Base-by-base conservation (phyloP, 306 rosid genomes). In the Cyamopsis tetragonoloba region DNA sequence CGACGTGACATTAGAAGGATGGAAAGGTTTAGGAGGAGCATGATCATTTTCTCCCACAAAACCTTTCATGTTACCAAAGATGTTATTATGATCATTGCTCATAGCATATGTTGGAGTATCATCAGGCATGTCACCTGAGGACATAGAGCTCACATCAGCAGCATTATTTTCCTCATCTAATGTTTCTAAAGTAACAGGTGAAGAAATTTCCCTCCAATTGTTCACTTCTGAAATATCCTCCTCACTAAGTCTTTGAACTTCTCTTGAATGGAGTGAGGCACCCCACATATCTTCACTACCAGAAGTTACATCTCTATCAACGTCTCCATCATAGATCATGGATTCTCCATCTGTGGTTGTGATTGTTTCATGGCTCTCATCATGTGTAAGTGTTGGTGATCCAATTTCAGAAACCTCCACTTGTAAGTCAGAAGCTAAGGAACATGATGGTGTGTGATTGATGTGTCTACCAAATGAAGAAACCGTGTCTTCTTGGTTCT, bases 331-430 rank as follows among this genome's bases (percentile, higher is more conserved):
- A 30, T 77, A 77, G 27, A 72, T 43, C 49, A 77, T 43, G 0
- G 86, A 85, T 58, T 91, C 97, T 70, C 43, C 80, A 43, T 91
- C 89, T 0, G 72, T 83, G 13, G 68, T 82, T 11, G 89, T 75
- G 17, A 58, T 37, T 14, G 77, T 80, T 0, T 74, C 96, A 8
- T 81, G 80, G 37, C 62, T 83, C 13, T 75, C 92, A 11, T 84
- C 86, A 58, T 66, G 11, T 60, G 85, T 80, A 2, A 70, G 44
- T 4, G 90, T 82, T 62, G 97, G 87, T 27, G 99, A 90, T 65
- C 90, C 95, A 30, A 60, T 3, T 62, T 93, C 99, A 12, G 99
- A 95, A 62, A 88, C 82, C 88, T 90, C 99, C 27, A 95, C 99
- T 62, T 95, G 95, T 49, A 90, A 11, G 35, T 95, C 99, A 68